phyloP scores from a whole-genome alignment of 75 land plant genomes.

The Gnetum montanum region DNA sequence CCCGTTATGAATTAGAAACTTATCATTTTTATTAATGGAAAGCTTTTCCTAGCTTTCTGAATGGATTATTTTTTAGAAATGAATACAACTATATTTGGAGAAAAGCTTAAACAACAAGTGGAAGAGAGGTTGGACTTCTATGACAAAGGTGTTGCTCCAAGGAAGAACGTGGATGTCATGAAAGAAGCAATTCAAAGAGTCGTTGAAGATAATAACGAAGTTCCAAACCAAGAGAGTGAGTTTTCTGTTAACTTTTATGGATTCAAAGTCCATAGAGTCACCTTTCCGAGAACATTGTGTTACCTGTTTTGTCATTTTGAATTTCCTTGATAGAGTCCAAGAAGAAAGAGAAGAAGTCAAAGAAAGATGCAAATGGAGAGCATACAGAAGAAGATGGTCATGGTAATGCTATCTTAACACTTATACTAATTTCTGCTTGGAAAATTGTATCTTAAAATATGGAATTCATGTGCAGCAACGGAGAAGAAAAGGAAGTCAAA shows the following conservation, averaged over 20 bases:
- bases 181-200: constrained; percentile 64
- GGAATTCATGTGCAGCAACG: no score
- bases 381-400: no score
- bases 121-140: constrained; percentile 96
- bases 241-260: background rate
- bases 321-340: no score
- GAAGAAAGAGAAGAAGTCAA: no score
- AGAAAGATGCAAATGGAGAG: no score
- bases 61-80: constrained; percentile 34
- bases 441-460: no score
- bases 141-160: constrained; percentile 95
- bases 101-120: constrained; percentile 88
- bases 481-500: no score
- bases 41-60: background rate
- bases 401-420: no score
- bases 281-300: no score
- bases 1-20: background rate
- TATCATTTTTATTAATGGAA: background rate
- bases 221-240: constrained; percentile 1
- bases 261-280: no score
- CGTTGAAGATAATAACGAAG: constrained; percentile 11
- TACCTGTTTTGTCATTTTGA: no score
- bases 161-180: constrained; percentile 95
- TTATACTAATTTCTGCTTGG: no score
- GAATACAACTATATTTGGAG: constrained; percentile 70